phyloP scores from a whole-genome alignment of 2,329 filamentous ascomycete species.

The Microdochium trichocladiopsis region DNA sequence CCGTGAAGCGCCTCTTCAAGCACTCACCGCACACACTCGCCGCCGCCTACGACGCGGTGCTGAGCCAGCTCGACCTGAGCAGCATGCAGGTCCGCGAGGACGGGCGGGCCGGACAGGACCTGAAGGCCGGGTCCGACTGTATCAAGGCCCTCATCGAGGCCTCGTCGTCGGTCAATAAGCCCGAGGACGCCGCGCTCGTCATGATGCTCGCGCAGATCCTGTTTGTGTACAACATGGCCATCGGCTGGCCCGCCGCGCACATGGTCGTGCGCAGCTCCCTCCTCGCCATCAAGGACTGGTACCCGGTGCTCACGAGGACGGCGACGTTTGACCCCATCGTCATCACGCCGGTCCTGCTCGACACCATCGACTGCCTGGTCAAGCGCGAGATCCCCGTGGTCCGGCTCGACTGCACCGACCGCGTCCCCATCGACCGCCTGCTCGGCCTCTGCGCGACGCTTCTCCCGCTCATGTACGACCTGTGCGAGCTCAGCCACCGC shows the following conservation, averaged over 20 bases:
- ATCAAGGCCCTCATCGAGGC: slow-evolving; percentile 1
- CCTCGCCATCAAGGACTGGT: slow-evolving; percentile 18
- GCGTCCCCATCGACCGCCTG: slow-evolving; percentile 17
- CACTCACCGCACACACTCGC: slow-evolving; percentile 3
- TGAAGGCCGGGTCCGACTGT: slow-evolving; percentile 1
- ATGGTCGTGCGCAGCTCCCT: slow-evolving; percentile 18
- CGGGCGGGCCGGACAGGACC: background rate
- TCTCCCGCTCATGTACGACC: slow-evolving; percentile 21
- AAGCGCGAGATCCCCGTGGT: slow-evolving; percentile 21
- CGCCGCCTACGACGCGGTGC: slow-evolving; percentile 4
- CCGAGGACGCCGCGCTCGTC: slow-evolving; percentile 5
- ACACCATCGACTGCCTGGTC: slow-evolving; percentile 20
- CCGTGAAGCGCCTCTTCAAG: slow-evolving; percentile 2
- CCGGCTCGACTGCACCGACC: slow-evolving; percentile 9
- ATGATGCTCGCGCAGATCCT: slow-evolving; percentile 6
- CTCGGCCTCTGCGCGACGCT: slow-evolving; percentile 19
- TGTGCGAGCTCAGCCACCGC: slow-evolving; percentile 16
- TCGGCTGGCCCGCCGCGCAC: slow-evolving; percentile 12
- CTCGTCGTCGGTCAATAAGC: background rate
- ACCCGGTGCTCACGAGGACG: slow-evolving; percentile 12
- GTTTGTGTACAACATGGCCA: slow-evolving; percentile 14
- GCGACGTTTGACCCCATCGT: slow-evolving; percentile 18
- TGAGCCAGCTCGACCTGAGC: slow-evolving; percentile 2
- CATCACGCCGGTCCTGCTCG: slow-evolving; percentile 19
- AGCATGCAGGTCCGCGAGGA: background rate